phyloP scores from a whole-genome alignment of 2,329 filamentous ascomycete species.

The Aspergillaceae sp. region DNA sequence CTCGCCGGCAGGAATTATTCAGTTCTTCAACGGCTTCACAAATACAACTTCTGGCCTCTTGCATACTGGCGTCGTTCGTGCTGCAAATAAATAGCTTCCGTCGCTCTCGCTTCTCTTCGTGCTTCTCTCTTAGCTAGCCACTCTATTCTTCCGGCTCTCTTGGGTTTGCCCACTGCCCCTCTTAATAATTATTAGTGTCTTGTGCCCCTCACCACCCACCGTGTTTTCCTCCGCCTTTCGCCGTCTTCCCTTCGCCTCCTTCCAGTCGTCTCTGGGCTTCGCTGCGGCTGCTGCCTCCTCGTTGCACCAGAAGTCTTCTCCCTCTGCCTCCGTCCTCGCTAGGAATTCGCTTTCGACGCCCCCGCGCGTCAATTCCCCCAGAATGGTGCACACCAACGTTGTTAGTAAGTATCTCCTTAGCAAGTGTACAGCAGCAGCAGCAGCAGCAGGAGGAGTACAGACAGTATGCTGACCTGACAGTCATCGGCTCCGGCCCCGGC shows the following conservation, averaged over 20 bases:
- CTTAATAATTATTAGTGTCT: conserved; percentile 10
- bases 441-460: not conserved
- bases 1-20: not conserved
- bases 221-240: conserved; percentile 74
- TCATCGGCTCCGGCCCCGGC: conserved; percentile 90
- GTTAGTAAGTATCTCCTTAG: conserved; percentile 58
- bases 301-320: conserved; percentile 52
- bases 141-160: not conserved
- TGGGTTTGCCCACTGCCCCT: conserved; percentile 8
- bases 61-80: no score
- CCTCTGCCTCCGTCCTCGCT: conserved; percentile 27
- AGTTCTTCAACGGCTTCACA: not conserved
- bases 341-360: conserved; percentile 27
- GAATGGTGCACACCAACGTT: conserved; percentile 85
- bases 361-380: conserved; percentile 34
- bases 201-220: conserved; percentile 11
- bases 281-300: conserved; percentile 65
- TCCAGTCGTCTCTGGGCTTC: conserved; percentile 65
- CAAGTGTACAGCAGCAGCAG: not conserved
- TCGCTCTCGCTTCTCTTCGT: not conserved
- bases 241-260: conserved; percentile 52
- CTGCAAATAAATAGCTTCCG: not conserved
- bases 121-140: not conserved
- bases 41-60: no score
- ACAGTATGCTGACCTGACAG: conserved; percentile 30